A percentile compares a stretch with the other conserved stretches of the same genome.
Conservation (phyloP, 176 grass and related monocot species). For the Musa beccarii region DNA sequence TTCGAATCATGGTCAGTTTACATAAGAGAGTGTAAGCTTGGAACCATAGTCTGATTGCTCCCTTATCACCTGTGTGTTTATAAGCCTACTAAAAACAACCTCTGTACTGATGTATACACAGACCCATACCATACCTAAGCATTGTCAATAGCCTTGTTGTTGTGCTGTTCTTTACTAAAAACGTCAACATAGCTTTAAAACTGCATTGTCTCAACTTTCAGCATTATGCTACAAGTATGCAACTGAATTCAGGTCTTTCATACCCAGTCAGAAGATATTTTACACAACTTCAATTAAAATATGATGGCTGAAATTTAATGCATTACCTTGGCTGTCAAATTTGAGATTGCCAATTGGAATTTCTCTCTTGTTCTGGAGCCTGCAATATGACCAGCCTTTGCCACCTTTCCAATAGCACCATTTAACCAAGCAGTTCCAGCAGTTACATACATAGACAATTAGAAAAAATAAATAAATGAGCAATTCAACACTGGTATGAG, state of each 20-base stretch:
- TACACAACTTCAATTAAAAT: background rate
- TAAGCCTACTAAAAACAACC: too few species aligned
- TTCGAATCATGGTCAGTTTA: too few species aligned
- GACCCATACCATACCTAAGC: too few species aligned
- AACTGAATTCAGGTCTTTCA: background rate
- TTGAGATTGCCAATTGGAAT: slow-evolving; percentile 82
- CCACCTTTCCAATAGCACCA: slow-evolving; percentile 84
- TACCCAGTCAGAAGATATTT: background rate
- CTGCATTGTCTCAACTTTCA: too few species aligned
- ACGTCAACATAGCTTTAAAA: too few species aligned
- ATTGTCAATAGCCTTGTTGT: too few species aligned
- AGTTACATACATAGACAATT: slow-evolving; percentile 69
- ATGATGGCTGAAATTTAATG: background rate
- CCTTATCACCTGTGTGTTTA: too few species aligned
- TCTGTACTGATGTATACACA: too few species aligned
- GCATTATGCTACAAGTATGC: too few species aligned
- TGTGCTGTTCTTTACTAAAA: too few species aligned
- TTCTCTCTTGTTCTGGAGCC: slow-evolving; percentile 87
- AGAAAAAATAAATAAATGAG: background rate
- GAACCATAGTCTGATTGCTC: too few species aligned
- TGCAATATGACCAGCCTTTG: slow-evolving; percentile 75
- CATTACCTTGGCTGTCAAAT: slow-evolving; percentile 84
- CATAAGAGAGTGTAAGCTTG: too few species aligned
- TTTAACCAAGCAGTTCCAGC: slow-evolving; percentile 95
- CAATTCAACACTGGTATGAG: background rate